Percentiles rank a stretch among this genome's conserved stretches.
Evolutionary conservation across 2,329 filamentous ascomycete genomes (phyloP).

Genomic region (Dactylonectria macrodidyma): DNA sequence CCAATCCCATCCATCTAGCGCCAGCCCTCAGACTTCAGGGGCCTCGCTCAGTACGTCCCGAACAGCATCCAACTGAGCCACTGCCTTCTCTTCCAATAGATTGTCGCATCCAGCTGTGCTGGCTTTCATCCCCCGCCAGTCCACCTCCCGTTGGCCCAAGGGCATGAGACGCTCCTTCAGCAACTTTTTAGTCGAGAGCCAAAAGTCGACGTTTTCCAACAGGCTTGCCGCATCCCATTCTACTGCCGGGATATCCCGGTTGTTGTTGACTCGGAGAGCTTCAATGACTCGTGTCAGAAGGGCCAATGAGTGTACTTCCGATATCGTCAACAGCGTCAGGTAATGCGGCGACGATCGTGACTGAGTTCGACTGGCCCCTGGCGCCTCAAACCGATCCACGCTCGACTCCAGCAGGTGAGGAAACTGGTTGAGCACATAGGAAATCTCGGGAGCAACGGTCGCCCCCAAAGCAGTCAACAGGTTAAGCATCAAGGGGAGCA

Average conservation of each 20-base stretch:
- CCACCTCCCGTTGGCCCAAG: slow-evolving; percentile 79
- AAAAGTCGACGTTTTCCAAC: slow-evolving; percentile 87
- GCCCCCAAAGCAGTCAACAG: slow-evolving; percentile 85
- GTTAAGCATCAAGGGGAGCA: slow-evolving; percentile 91
- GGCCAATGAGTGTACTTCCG: slow-evolving; percentile 84
- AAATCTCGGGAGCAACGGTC: slow-evolving; percentile 86
- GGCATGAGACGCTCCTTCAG: slow-evolving; percentile 82
- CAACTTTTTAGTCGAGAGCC: slow-evolving; percentile 78
- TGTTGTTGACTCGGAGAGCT: slow-evolving; percentile 74
- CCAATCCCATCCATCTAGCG: slow-evolving; percentile 26
- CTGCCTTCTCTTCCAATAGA: slow-evolving; percentile 81
- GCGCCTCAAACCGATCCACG: slow-evolving; percentile 78
- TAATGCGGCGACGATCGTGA: slow-evolving; percentile 68
- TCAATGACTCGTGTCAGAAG: slow-evolving; percentile 82
- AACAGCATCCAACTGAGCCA: slow-evolving; percentile 76
- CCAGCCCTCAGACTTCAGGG: slow-evolving; percentile 54
- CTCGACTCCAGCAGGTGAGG: slow-evolving; percentile 82
- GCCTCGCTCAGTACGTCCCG: slow-evolving; percentile 69
- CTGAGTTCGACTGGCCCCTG: slow-evolving; percentile 67
- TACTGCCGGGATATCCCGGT: slow-evolving; percentile 80
- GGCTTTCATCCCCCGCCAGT: slow-evolving; percentile 66
- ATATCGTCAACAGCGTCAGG: slow-evolving; percentile 80
- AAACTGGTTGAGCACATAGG: slow-evolving; percentile 91
- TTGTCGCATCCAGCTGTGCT: slow-evolving; percentile 66
- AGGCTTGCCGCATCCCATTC: slow-evolving; percentile 81